phyloP scores from a whole-genome alignment of 179 eudicot species.

The Beta lomatogona region DNA sequence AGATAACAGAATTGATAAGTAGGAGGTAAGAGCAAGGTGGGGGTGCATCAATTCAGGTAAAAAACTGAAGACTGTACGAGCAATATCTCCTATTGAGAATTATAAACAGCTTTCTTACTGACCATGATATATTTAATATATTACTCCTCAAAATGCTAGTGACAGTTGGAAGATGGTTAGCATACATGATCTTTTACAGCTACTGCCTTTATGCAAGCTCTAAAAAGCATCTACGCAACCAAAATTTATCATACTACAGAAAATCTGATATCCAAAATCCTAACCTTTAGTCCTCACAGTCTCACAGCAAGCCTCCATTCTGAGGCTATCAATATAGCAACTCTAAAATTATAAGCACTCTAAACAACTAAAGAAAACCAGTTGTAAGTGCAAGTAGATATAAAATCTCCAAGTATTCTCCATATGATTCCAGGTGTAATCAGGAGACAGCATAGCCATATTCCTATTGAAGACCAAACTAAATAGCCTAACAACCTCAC shows the following conservation, averaged over 20 bases:
- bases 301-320: constrained; percentile 6
- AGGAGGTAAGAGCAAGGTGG: background rate
- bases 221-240: background rate
- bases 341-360: background rate
- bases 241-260: background rate
- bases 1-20: background rate
- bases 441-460: background rate
- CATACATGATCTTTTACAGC: background rate
- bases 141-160: background rate
- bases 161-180: background rate
- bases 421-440: background rate
- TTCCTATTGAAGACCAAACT: too few species aligned
- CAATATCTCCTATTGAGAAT: background rate
- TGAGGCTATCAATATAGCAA: background rate
- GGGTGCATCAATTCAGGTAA: background rate
- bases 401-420: background rate
- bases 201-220: background rate
- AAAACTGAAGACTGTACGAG: background rate
- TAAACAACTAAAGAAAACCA: background rate
- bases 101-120: background rate
- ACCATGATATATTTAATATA: background rate
- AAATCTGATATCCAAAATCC: background rate
- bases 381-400: background rate
- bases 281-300: background rate
- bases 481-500: background rate